A percentile compares a stretch with the other conserved stretches of the same genome.
Evolutionary conservation across 768 basidiomycete genomes (phyloP).

Genomic region (Cubamyces sp.): DNA sequence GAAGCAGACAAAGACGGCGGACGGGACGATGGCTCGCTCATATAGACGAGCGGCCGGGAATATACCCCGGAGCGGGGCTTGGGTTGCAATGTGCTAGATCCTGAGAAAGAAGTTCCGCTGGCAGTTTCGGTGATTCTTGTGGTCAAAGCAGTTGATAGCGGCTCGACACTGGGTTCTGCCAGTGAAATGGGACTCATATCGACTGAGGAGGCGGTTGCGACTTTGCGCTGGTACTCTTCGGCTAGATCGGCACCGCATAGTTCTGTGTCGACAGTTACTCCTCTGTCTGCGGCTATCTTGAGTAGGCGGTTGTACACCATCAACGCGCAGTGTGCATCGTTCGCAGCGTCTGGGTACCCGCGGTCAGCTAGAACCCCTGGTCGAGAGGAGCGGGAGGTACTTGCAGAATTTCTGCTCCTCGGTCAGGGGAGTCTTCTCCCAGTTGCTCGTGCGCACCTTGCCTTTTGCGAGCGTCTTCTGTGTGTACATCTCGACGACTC

Average conservation of each 20-base stretch:
- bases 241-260: conserved; percentile 36
- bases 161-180: no score
- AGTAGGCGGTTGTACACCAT: conserved; percentile 46
- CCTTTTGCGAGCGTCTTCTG: conserved; percentile 46
- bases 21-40: background rate
- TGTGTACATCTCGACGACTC: conserved; percentile 48
- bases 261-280: conserved; percentile 25
- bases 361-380: background rate
- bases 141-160: no score
- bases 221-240: conserved; percentile 16
- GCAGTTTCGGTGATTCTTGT: background rate
- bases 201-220: background rate
- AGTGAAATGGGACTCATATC: background rate
- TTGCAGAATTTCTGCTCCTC: conserved; percentile 35
- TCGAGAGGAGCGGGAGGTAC: conserved; percentile 30
- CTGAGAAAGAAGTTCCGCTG: background rate
- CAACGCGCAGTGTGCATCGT: conserved; percentile 53
- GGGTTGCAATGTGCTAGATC: background rate
- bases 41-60: background rate
- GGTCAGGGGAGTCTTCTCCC: conserved; percentile 44
- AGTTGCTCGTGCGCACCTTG: conserved; percentile 50
- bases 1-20: background rate
- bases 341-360: conserved; percentile 48
- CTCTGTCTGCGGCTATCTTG: conserved; percentile 34
- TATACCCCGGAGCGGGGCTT: background rate